Conservation (phyloP, 768 basidiomycete genomes). For the Daedalea quercina region DNA sequence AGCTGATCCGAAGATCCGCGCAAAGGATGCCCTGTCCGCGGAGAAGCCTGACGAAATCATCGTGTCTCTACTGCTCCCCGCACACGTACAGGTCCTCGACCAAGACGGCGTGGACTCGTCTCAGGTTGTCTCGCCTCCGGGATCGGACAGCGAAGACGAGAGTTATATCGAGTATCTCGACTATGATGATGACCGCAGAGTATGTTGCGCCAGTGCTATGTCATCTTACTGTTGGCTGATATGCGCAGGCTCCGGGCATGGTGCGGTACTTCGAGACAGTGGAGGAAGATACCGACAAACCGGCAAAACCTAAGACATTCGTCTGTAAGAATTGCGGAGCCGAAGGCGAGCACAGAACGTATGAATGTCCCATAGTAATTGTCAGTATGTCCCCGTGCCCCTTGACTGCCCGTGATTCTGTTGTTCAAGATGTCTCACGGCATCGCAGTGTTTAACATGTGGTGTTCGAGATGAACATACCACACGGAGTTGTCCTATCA, state of each 20-base stretch:
- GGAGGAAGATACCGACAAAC: constrained; percentile 28
- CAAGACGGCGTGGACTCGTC: constrained; percentile 24
- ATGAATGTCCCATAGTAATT: constrained; percentile 64
- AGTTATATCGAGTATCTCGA: constrained; percentile 77
- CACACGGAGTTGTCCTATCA: constrained; percentile 73
- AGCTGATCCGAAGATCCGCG: constrained; percentile 13
- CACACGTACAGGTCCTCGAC: constrained; percentile 54
- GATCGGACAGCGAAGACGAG: constrained; percentile 50
- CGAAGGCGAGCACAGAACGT: constrained; percentile 63
- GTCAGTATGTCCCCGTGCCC: constrained; percentile 34
- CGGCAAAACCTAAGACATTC: constrained; percentile 32
- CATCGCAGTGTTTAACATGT: constrained; percentile 66
- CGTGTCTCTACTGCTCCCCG: constrained; percentile 46
- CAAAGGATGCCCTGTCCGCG: constrained; percentile 2
- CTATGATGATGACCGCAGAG: constrained; percentile 55
- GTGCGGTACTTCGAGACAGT: constrained; percentile 58
- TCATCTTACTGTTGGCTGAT: constrained; percentile 2
- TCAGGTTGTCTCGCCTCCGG: constrained; percentile 36
- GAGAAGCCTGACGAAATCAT: constrained; percentile 7
- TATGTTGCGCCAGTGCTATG: constrained; percentile 22
- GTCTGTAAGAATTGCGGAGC: constrained; percentile 77
- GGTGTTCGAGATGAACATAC: constrained; percentile 75
- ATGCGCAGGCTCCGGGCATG: constrained; percentile 37
- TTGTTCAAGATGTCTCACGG: neutral
- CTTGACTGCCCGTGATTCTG: neutral